phyloP scores from a whole-genome alignment of 805 yeast species.

The Yarrowia keelungensis region DNA sequence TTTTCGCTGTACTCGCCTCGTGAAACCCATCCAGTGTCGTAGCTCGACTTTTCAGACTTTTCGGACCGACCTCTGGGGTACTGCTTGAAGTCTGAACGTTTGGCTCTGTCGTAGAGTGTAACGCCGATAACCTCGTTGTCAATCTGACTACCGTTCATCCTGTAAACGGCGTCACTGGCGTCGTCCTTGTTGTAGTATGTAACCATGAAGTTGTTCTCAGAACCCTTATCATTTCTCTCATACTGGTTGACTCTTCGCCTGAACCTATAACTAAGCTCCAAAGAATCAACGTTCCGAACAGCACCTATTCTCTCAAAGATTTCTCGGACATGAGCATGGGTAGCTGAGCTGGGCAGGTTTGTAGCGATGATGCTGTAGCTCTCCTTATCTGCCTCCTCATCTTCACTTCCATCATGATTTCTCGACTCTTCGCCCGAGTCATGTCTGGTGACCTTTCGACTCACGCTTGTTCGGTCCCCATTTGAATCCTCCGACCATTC shows the following conservation, averaged over 20 bases:
- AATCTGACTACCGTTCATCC: conserved; percentile 23
- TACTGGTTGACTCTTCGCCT: conserved; percentile 38
- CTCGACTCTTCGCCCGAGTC: not conserved
- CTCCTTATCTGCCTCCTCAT: not conserved
- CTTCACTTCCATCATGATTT: not conserved
- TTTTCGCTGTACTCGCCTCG: not conserved
- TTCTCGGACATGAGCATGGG: conserved; percentile 3
- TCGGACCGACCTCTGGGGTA: not conserved
- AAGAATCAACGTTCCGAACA: conserved; percentile 47
- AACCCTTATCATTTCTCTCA: conserved; percentile 26
- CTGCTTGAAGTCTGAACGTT: not conserved
- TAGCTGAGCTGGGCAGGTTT: not conserved
- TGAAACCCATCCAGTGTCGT: conserved; percentile 11
- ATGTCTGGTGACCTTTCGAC: not conserved
- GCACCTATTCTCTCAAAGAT: conserved; percentile 37
- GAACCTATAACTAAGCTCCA: conserved; percentile 40
- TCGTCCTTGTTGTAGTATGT: conserved; percentile 4
- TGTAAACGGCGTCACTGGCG: conserved; percentile 11
- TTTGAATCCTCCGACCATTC: conserved; percentile 1
- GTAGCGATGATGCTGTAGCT: not conserved
- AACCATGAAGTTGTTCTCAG: conserved; percentile 18
- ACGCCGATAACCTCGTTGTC: conserved; percentile 16
- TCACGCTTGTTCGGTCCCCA: not conserved
- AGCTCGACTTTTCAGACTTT: not conserved
- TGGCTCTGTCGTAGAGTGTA: not conserved